phyloP scores from a whole-genome alignment of 257 asterid genomes.

The Buddleja alternifolia region DNA sequence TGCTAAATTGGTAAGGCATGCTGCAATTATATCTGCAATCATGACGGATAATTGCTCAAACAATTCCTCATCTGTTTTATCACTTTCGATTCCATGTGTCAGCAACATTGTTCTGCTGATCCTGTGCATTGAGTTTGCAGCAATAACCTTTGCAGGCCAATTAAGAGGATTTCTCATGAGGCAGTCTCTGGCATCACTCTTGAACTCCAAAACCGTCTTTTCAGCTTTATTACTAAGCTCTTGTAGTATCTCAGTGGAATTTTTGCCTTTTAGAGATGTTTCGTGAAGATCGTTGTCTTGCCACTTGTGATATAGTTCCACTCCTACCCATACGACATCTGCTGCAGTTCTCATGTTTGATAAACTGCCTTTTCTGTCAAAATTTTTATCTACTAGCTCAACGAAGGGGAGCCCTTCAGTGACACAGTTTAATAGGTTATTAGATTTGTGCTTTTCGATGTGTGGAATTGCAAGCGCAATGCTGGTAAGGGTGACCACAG shows the following conservation, averaged over 20 bases:
- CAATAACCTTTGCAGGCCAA: too few relatives aligned
- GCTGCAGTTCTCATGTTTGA: slow-evolving; percentile 42
- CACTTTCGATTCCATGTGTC: too few relatives aligned
- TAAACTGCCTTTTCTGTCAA: slow-evolving; percentile 24
- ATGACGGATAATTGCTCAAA: too few relatives aligned
- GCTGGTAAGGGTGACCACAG: slow-evolving; percentile 47
- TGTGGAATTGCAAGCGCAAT: slow-evolving; percentile 50
- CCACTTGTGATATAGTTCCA: too few relatives aligned
- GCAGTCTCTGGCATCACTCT: too few relatives aligned
- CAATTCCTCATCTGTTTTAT: too few relatives aligned
- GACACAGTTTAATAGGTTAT: slow-evolving; percentile 29
- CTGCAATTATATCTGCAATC: slow-evolving; percentile 39
- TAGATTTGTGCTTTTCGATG: slow-evolving; percentile 19
- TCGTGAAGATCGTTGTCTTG: too few relatives aligned
- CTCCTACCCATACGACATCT: too few relatives aligned
- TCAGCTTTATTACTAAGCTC: slow-evolving; percentile 36
- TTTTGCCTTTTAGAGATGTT: too few relatives aligned
- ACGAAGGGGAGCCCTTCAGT: slow-evolving; percentile 37
- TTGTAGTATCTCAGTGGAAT: slow-evolving; percentile 28
- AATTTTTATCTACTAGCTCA: slow-evolving; percentile 33
- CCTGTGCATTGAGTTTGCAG: too few relatives aligned
- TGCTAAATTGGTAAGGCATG: slow-evolving; percentile 41
- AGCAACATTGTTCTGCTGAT: too few relatives aligned
- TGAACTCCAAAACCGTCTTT: slow-evolving; percentile 32
- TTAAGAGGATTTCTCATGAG: too few relatives aligned